Conservation (phyloP, 2,329 filamentous ascomycete genomes). For the Alternaria incomplexa region DNA sequence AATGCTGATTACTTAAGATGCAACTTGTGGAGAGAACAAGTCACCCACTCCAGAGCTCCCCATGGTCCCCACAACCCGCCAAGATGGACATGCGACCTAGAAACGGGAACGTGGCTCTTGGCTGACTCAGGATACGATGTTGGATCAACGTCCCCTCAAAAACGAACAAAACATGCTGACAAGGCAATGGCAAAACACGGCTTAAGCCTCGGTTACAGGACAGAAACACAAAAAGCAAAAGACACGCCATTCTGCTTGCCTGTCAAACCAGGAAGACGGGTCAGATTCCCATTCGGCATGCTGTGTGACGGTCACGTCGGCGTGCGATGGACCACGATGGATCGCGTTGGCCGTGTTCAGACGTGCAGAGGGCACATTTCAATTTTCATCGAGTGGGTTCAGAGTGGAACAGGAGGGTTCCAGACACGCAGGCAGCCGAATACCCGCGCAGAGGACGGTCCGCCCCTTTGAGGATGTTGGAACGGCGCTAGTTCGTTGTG, state of each 20-base stretch:
- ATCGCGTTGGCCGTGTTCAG: conserved; percentile 3
- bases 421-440: not conserved
- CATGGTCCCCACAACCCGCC: not conserved
- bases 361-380: conserved; percentile 1
- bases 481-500: not conserved
- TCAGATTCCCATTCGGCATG: conserved; percentile 21
- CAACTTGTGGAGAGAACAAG: not conserved
- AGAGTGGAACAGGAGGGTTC: conserved; percentile 1
- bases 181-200: conserved; percentile 4
- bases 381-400: conserved; percentile 1
- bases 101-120: not conserved
- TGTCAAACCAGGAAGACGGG: conserved; percentile 25
- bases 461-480: not conserved
- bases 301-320: conserved; percentile 1
- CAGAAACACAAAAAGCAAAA: conserved; percentile 3
- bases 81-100: not conserved
- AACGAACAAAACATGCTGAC: not conserved
- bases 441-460: not conserved
- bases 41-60: not conserved
- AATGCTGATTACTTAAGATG: not conserved
- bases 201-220: not conserved
- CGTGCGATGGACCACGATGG: conserved; percentile 1
- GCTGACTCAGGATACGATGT: not conserved
- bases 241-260: not conserved
- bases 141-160: not conserved